phyloP scores from a whole-genome alignment of 805 yeast species.

The Blastobotrys americana region DNA sequence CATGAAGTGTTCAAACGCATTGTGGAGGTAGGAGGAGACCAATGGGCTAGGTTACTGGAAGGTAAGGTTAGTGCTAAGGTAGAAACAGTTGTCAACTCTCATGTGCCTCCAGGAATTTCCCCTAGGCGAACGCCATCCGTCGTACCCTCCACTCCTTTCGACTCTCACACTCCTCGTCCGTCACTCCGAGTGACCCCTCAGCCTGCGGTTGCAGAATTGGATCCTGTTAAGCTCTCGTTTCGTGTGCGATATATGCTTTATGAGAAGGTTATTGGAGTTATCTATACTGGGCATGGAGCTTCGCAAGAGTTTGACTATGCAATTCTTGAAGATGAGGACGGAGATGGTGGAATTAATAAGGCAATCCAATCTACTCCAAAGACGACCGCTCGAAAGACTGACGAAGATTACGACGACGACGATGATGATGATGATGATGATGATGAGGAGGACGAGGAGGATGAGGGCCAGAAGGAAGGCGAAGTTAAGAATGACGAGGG shows the following conservation, averaged over 20 bases:
- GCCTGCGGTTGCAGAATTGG: conserved; percentile 20
- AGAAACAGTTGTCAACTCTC: neutral
- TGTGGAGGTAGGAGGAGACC: conserved; percentile 24
- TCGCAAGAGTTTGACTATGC: conserved; percentile 20
- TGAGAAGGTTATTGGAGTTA: conserved; percentile 28
- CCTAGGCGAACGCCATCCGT: conserved; percentile 1
- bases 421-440: conserved; percentile 33
- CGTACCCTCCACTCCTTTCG: conserved; percentile 1
- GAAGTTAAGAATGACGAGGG: conserved; percentile 1
- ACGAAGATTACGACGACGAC: conserved; percentile 36
- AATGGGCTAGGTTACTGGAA: conserved; percentile 30
- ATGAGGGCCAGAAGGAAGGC: conserved; percentile 18
- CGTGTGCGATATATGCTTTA: conserved; percentile 37
- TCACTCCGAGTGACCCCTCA: conserved; percentile 6
- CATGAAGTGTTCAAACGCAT: conserved; percentile 32
- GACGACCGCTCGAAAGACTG: conserved; percentile 16
- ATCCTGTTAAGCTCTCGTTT: conserved; percentile 31
- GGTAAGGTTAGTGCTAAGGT: conserved; percentile 25
- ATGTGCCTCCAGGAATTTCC: neutral
- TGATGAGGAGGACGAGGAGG: conserved; percentile 24
- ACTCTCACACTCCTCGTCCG: neutral
- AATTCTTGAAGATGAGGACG: conserved; percentile 22
- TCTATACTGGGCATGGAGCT: conserved; percentile 20
- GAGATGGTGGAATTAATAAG: too few relatives aligned
- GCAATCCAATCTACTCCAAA: too few relatives aligned